Base-by-base conservation (phyloP, 192 early-diverging fungal species). In the Entomortierella chlamydospora region DNA sequence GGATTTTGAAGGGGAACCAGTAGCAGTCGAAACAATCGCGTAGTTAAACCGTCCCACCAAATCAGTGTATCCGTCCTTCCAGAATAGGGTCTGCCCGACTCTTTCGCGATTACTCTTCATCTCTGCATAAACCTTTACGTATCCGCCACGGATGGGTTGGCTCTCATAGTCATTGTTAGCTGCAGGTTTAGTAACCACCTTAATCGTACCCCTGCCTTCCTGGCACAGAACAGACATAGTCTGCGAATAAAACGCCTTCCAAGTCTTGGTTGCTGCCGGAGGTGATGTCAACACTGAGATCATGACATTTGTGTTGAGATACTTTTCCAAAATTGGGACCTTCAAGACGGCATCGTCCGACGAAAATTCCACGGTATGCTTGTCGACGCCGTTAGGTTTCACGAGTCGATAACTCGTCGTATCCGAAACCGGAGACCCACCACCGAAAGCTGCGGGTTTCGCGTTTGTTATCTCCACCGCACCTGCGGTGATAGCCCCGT, bases 1-100 rank as follows among this genome's bases (percentile, higher is more conserved):
- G 30, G 30, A 45, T 1, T 31, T 5, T 9, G 31, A 15, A 4
- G 42, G 9, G 3, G 41, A 37, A 25, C 73, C 80, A 30, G 65
- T 37, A 20, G 68, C 42, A 12, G 67, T 69, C 5, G 84, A 84
- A 12, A 85, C 81, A 12, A 51, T 70, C 12, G 83, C 65, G 54
- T 87, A 87, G 9, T 82, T 81, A 51, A 87, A 87, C 41, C 81
- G 71, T n/a, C 86, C 86, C 15, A 82, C 81, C 23, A 87, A 31
- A 23, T 77, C 81, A 12, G 86, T 87, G 29, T 87, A 85, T 12
- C 86, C 86, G 50, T 87, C 86, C 61, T 85, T 85, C 86, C 86
- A 87, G 59, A 87, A 87, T 5, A 56, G n/a, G 1, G 73, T 73
- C 28, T 62, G 41, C n/a, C n/a, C n/a, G n/a, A 13, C 64, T 57